These are phyloP conservation scores for Curvularia spicifera DNA, from an alignment of 2,329 filamentous ascomycete genomes.

Conservation along the genomic window DNA sequence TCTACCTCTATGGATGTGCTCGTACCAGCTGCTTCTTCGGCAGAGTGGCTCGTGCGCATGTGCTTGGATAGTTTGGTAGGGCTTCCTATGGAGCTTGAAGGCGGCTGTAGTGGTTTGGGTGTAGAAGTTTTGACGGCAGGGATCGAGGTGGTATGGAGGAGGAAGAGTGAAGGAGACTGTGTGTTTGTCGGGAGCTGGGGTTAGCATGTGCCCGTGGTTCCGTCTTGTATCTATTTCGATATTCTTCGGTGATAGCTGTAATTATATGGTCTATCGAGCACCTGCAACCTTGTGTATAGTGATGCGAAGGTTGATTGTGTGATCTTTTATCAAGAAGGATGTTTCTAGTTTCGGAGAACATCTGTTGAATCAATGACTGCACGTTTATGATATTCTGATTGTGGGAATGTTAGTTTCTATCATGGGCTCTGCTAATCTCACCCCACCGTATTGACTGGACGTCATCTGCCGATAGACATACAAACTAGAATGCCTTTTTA, in stretches of 20 bases:
- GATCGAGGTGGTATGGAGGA: constrained; percentile 33
- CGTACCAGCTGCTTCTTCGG: background rate
- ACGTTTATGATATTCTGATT: too few relatives aligned
- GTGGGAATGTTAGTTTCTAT: background rate
- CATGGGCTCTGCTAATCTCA: background rate
- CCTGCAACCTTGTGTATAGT: constrained; percentile 11
- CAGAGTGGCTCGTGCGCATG: constrained; percentile 15
- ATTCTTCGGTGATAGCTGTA: constrained; percentile 24
- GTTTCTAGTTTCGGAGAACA: too few relatives aligned
- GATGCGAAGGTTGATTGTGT: background rate
- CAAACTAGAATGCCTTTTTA: background rate
- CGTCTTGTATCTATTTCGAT: constrained; percentile 20
- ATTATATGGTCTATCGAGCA: constrained; percentile 27
- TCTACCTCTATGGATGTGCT: constrained; percentile 26
- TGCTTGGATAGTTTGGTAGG: constrained; percentile 36
- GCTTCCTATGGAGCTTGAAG: constrained; percentile 38
- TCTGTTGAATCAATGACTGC: background rate
- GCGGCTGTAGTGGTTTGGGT: constrained; percentile 44
- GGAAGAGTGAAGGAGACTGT: constrained; percentile 32
- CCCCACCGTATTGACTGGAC: too few relatives aligned
- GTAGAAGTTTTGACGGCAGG: constrained; percentile 31
- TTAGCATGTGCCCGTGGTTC: constrained; percentile 28
- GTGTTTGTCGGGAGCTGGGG: constrained; percentile 40
- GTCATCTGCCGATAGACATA: background rate
- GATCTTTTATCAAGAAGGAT: background rate